A percentile compares a stretch with the other conserved stretches of the same genome.
Conservation (phyloP, 768 basidiomycete genomes). For the Glaciozyma martinii region DNA sequence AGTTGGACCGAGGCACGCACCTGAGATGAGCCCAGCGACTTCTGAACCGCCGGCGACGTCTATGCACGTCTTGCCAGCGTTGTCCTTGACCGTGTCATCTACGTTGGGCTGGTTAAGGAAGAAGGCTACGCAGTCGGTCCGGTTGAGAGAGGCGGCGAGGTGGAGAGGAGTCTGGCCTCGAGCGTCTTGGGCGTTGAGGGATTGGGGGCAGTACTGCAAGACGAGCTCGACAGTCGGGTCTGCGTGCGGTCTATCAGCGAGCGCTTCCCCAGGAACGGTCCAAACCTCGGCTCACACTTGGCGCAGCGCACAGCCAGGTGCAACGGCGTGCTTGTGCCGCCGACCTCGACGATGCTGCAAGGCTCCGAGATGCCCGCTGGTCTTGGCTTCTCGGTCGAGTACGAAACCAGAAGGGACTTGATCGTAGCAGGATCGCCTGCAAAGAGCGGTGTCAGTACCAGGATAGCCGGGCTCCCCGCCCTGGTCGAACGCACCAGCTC, state of each 20-base stretch:
- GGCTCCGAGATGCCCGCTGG: constrained; percentile 31
- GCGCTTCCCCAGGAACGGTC: not conserved
- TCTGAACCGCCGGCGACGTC: constrained; percentile 69
- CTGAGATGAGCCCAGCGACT: constrained; percentile 56
- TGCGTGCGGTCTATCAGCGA: constrained; percentile 15
- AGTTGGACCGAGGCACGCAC: constrained; percentile 41
- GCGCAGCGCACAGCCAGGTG: constrained; percentile 31
- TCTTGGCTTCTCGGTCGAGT: constrained; percentile 28
- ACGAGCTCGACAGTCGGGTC: constrained; percentile 29
- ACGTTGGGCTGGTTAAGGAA: constrained; percentile 70
- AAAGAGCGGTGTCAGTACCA: constrained; percentile 7
- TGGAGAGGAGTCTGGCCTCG: constrained; percentile 65
- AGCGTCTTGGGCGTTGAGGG: constrained; percentile 36
- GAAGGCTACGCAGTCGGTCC: constrained; percentile 61
- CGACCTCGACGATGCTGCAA: constrained; percentile 16
- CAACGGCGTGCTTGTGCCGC: constrained; percentile 16
- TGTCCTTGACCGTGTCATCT: constrained; percentile 66
- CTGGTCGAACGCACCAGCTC: not conserved
- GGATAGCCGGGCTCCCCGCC: not conserved
- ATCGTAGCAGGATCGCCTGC: constrained; percentile 37
- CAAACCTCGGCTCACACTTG: constrained; percentile 9
- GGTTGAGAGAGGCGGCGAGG: constrained; percentile 63
- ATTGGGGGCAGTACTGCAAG: constrained; percentile 13
- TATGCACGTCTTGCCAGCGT: constrained; percentile 55
- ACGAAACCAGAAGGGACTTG: constrained; percentile 36